Conservation (phyloP, 495 filamentous ascomycete genomes). For the Tuber indicum region DNA sequence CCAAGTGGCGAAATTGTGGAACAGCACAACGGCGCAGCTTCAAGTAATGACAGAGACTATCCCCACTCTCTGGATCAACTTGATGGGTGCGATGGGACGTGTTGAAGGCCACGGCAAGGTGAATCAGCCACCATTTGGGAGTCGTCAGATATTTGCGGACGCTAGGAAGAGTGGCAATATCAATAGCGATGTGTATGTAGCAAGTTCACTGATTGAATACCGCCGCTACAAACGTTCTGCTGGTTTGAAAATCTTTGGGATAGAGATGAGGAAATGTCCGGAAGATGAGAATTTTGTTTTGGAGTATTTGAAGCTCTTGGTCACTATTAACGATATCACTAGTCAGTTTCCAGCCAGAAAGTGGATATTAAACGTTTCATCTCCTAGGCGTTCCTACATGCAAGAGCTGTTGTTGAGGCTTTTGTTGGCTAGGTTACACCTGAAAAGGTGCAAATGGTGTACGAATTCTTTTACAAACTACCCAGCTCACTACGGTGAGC, state of each 20-base stretch:
- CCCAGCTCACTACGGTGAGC: conserved; percentile 87
- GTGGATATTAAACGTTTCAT: not conserved
- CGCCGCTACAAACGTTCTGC: conserved; percentile 89
- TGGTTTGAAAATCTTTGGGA: conserved; percentile 88
- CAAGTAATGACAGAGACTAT: conserved; percentile 67
- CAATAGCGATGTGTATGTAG: conserved; percentile 88
- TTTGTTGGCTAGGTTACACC: conserved; percentile 69
- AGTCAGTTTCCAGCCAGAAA: conserved; percentile 58
- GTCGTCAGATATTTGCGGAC: conserved; percentile 78
- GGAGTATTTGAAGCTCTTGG: conserved; percentile 89
- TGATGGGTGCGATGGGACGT: conserved; percentile 88
- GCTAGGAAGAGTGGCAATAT: conserved; percentile 77
- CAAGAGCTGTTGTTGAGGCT: conserved; percentile 87
- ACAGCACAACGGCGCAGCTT: conserved; percentile 63
- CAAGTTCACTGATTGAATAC: conserved; percentile 84
- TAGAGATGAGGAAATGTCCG: conserved; percentile 82
- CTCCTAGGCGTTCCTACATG: conserved; percentile 55
- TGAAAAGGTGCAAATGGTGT: conserved; percentile 73
- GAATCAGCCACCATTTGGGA: conserved; percentile 61
- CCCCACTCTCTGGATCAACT: conserved; percentile 85
- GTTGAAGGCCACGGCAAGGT: conserved; percentile 83
- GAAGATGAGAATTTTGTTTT: conserved; percentile 86
- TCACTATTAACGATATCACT: conserved; percentile 81
- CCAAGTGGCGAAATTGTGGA: conserved; percentile 64
- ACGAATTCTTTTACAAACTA: conserved; percentile 87